Base-by-base conservation (phyloP, 345 rosid genomes). In the Reutealis trisperma region DNA sequence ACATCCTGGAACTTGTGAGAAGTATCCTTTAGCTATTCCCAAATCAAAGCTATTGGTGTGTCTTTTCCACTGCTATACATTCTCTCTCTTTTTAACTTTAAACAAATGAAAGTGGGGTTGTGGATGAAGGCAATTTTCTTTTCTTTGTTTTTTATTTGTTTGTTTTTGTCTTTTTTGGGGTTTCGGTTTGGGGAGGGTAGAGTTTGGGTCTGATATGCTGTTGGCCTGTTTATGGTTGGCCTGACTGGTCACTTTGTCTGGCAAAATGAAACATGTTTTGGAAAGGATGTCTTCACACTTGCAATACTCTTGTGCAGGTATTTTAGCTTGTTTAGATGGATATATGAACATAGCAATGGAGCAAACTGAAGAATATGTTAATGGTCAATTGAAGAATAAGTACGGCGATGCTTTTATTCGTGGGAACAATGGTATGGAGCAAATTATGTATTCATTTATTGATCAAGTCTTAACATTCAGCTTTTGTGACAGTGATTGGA, bases 311-410 rank as follows among this genome's bases (percentile, higher is more conserved):
- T 71, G 67, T 84, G 74, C 88, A 93, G 97, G 97, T 78, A 88
- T 90, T 79, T 84, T 91, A 76, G 89, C 99, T 8, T 92, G 97
- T 79, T 87, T 96, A 24, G 99, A 95, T 84, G 98, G 98, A 19
- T 96, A 93, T 76, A 95, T 92, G 97, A 96, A 93, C 73, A 92
- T 96, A 67, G 99, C 99, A 7, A 96, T 96, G 99, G 99, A 92
- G 76, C 98, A 93, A 81, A 96, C 97, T 0, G 98, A 96, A 67
- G 98, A 96, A 81, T 91, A 96, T 18, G 96, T 93, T 3, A 93
- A 96, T 63, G 98, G 99, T 6, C 98, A 96, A 85, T 85, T 93
- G 64, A 96, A 96, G 81, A 93, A 96, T 67, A 96, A 96, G 79
- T 92, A 96, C 10, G 99, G 97, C 0, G 99, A 96, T 58, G 98